Base-by-base conservation (phyloP, 345 rosid species). In the Cardamine chenopodiifolia region DNA sequence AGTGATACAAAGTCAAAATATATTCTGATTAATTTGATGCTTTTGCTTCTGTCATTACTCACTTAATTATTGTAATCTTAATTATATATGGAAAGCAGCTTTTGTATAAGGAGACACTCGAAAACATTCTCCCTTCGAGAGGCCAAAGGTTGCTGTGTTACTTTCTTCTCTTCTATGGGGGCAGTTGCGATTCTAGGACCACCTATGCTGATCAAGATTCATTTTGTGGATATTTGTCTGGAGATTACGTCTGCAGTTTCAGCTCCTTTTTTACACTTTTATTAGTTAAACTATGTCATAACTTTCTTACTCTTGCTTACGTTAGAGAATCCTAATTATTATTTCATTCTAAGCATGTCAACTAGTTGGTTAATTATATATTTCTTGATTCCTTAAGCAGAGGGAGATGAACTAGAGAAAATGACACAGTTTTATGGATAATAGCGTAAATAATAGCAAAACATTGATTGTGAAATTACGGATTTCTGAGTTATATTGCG, bases 31-130 rank as follows among this genome's bases (percentile, higher is more conserved):
- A 45, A 26, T 35, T 56, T 63, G 80, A 63, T 77, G 76, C 68
- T 65, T 77, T 77, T 71, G 77, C 77, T 66, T 65, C 81, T 77
- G 72, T 71, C 81, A 77, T 77, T 65, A 65, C 12, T 71, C 77
- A 77, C 76, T 65, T 71, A 77, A 71, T 71, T 57, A 57, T 71
- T 49, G 68, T 70, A 71, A 71, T 49, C 71, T 65, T 57, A 77
- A 62, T 77, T 58, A 60, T 60, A 18, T 31, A 40, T 50, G 10
- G 4, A 77, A 77, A 64, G 76, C 72, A 56, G 56, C 76, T 77
- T 77, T 77, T 64, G 72, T 58, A 55, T 8, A n/a, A 70, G 76
- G 62, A 64, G 76, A 48, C 72, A 23, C 60, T 71, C 39, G 39
- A 77, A 77, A 77, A 77, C 68, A 65, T 58, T 49, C 68, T 71